Evolutionary conservation across 257 asterid genomes (phyloP), one percentile per base, ranked within the genome.

Genomic region (Solanum appendiculatum): DNA sequence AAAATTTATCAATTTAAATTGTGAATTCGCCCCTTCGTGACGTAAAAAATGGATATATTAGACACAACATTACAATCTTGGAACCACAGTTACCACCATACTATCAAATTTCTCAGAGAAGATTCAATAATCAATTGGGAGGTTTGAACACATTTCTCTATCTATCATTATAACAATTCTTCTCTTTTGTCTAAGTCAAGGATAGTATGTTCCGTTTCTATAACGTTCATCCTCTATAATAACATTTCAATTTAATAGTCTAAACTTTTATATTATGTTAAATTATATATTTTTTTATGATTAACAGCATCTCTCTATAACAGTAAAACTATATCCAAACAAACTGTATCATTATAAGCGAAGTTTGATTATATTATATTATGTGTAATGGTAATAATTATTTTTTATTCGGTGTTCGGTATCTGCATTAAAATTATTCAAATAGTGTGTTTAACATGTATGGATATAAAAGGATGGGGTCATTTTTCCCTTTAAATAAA

Each of bases 41-140:
- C 15, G 0, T 58, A 23, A 5, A 12, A 12, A 39, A 39, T 1
- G 44, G 27, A 58, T 58, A 9, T 58, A 58, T 23, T 18, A 21
- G 66, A 9, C 68, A 8, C 6, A 58, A 51, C 1, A 58, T 27
- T 36, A 23, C 48, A 48, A 15, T 82, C n/a, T 86, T 78, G 88
- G 88, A 46, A 63, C 88, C 88, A 46, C 40, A 58, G 88, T 86
- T 73, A 86, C 86, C 86, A 64, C 34, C 82, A 80, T 74, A 80
- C 86, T 63, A 3, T 27, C 73, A 86, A 27, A 16, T 18, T 42
- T 86, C 83, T 64, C 44, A 33, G 64, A 16, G 27, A 15, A 68
- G 87, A 82, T 60, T 60, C 31, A 60, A 9, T 23, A 23, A 60
- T 60, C 68, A 60, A 60, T 60, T 60, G 69, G 69, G 69, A 60